phyloP scores from a whole-genome alignment of 2,329 filamentous ascomycete species.

The Phialemonium atrogriseum region DNA sequence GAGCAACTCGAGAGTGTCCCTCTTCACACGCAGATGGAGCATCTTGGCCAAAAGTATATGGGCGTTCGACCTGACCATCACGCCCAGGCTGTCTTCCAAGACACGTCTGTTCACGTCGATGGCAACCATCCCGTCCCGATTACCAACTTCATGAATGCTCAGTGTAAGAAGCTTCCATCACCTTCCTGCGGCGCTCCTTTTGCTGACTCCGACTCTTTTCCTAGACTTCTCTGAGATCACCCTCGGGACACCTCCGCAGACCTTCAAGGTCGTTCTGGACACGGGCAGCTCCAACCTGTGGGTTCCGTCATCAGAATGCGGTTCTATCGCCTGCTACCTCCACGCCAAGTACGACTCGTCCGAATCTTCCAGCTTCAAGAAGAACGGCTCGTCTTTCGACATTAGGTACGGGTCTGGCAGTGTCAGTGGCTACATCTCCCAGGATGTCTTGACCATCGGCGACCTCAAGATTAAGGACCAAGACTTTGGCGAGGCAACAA shows the following conservation, averaged over 20 bases:
- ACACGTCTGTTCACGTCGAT: constrained; percentile 57
- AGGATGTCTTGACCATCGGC: constrained; percentile 79
- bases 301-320: constrained; percentile 86
- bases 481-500: constrained; percentile 93
- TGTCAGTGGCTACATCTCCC: constrained; percentile 86
- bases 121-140: constrained; percentile 75
- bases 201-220: constrained; percentile 6
- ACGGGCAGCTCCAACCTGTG: constrained; percentile 98
- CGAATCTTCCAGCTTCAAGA: constrained; percentile 81
- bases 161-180: constrained; percentile 58
- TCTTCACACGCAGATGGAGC: constrained; percentile 72
- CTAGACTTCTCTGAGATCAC: constrained; percentile 94
- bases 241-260: constrained; percentile 84
- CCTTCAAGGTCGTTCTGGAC: constrained; percentile 97
- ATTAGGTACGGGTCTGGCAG: constrained; percentile 94
- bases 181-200: not conserved
- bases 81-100: constrained; percentile 71
- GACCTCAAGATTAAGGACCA: constrained; percentile 83
- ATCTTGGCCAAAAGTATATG: constrained; percentile 94
- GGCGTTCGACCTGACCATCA: constrained; percentile 64
- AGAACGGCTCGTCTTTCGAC: constrained; percentile 86
- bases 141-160: constrained; percentile 96
- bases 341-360: constrained; percentile 95
- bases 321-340: constrained; percentile 95
- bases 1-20: constrained; percentile 80